Evolutionary conservation across 2,329 filamentous ascomycete genomes (phyloP).

Genomic region (Stachybotrys elegans): DNA sequence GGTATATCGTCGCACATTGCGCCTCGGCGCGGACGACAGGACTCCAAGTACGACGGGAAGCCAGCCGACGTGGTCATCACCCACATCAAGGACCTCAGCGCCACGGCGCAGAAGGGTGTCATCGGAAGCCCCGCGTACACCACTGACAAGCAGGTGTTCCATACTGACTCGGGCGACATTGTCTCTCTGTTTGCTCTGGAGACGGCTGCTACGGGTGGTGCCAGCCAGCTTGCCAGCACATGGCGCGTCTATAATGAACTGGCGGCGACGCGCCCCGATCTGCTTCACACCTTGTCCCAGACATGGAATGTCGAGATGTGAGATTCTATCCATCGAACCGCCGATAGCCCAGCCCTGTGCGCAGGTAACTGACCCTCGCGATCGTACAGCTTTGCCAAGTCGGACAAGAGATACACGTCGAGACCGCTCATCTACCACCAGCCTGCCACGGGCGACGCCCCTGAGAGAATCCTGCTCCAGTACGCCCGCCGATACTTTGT

Average conservation of each 20-base stretch:
- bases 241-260: constrained; percentile 60
- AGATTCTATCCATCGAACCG: constrained; percentile 11
- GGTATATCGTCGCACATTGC: constrained; percentile 55
- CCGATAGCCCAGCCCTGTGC: no score
- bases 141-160: constrained; percentile 57
- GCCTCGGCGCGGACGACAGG: constrained; percentile 45
- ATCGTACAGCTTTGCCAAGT: constrained; percentile 48
- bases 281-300: constrained; percentile 51
- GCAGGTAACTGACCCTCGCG: no score
- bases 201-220: constrained; percentile 47
- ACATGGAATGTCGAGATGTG: constrained; percentile 42
- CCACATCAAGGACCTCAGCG: constrained; percentile 17
- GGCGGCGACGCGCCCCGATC: constrained; percentile 50
- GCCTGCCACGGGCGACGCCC: constrained; percentile 34
- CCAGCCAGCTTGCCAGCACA: constrained; percentile 52
- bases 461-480: constrained; percentile 54
- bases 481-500: constrained; percentile 57
- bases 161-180: constrained; percentile 56
- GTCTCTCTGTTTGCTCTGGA: constrained; percentile 53
- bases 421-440: constrained; percentile 54
- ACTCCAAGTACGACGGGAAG: constrained; percentile 36
- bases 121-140: constrained; percentile 58
- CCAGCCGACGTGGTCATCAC: constrained; percentile 35
- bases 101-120: constrained; percentile 17
- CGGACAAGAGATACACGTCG: constrained; percentile 34